A percentile compares a stretch with the other conserved stretches of the same genome.
Evolutionary conservation across 176 grass and related monocot species (phyloP).

Genomic region (Urochloa ruziziensis): DNA sequence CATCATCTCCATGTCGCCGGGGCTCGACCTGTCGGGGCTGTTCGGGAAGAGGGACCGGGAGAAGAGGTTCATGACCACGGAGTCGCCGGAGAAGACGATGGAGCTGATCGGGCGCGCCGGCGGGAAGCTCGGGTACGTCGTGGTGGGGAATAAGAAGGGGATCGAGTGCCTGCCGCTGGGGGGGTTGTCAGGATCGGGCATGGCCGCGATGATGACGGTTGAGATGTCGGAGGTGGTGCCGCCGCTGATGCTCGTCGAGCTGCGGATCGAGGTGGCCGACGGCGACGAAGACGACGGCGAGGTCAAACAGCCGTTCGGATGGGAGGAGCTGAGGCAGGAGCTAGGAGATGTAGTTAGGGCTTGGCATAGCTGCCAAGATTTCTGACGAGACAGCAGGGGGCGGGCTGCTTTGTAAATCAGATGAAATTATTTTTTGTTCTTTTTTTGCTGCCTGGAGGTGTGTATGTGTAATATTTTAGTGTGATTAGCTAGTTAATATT

Average conservation of each 20-base stretch:
- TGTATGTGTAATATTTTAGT: neutral
- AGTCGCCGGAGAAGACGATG: slow-evolving; percentile 55
- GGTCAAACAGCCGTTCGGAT: slow-evolving; percentile 44
- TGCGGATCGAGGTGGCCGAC: slow-evolving; percentile 41
- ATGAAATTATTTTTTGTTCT: neutral
- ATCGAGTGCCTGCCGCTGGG: slow-evolving; percentile 11
- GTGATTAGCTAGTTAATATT: neutral
- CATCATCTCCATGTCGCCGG: slow-evolving; percentile 72
- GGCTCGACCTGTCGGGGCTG: slow-evolving; percentile 73
- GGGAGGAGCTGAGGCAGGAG: slow-evolving; percentile 65
- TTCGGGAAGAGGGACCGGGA: slow-evolving; percentile 48
- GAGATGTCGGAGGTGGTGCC: slow-evolving; percentile 65
- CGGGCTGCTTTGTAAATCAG: slow-evolving; percentile 11
- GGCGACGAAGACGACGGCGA: slow-evolving; percentile 9
- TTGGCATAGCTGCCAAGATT: slow-evolving; percentile 58
- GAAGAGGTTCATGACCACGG: slow-evolving; percentile 69
- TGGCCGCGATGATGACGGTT: slow-evolving; percentile 50
- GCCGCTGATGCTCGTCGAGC: slow-evolving; percentile 64
- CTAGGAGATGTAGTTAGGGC: slow-evolving; percentile 66
- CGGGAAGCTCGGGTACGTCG: slow-evolving; percentile 56
- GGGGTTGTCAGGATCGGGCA: slow-evolving; percentile 21
- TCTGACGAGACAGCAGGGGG: slow-evolving; percentile 14
- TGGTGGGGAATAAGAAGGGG: slow-evolving; percentile 50
- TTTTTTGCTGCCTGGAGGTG: neutral
- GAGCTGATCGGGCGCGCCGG: slow-evolving; percentile 47